A percentile compares a stretch with the other conserved stretches of the same genome.
Conservation (phyloP, 176 grass and related monocot genomes). For the Cocos nucifera region DNA sequence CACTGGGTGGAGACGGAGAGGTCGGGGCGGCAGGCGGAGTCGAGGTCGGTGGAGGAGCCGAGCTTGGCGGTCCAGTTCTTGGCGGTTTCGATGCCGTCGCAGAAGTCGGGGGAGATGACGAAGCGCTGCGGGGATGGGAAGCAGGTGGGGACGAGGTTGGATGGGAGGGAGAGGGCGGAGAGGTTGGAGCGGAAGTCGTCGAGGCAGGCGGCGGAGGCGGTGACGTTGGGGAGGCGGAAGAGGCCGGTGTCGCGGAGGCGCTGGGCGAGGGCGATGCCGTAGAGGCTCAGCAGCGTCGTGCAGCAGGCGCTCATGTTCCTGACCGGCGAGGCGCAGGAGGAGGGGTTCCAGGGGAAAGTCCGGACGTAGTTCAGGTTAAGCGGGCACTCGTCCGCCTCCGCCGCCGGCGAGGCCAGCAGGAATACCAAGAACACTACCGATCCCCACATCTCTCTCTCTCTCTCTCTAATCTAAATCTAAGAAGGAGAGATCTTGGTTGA, state of each 20-base stretch:
- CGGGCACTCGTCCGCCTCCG: conserved; percentile 30
- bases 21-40: conserved; percentile 44
- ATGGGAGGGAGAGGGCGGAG: conserved; percentile 37
- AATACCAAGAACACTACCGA: too few species aligned
- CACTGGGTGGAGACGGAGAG: conserved; percentile 33
- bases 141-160: conserved; percentile 39
- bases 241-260: conserved; percentile 47
- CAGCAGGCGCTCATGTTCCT: conserved; percentile 51
- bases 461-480: too few species aligned
- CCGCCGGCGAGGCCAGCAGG: neutral
- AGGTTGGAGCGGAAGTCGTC: conserved; percentile 32
- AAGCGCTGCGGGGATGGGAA: conserved; percentile 33
- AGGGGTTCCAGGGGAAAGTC: conserved; percentile 59
- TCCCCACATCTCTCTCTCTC: too few species aligned
- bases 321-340: conserved; percentile 30
- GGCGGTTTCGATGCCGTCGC: conserved; percentile 45
- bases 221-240: conserved; percentile 49
- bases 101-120: conserved; percentile 43
- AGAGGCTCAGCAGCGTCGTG: conserved; percentile 45
- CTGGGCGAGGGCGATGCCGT: conserved; percentile 41
- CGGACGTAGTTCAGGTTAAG: conserved; percentile 67
- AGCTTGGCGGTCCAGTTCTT: conserved; percentile 15
- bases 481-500: too few species aligned
- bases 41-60: conserved; percentile 16
- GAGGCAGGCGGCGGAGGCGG: conserved; percentile 47